Base-by-base conservation (phyloP, 2,329 filamentous ascomycete species). In the Hortaea werneckii region DNA sequence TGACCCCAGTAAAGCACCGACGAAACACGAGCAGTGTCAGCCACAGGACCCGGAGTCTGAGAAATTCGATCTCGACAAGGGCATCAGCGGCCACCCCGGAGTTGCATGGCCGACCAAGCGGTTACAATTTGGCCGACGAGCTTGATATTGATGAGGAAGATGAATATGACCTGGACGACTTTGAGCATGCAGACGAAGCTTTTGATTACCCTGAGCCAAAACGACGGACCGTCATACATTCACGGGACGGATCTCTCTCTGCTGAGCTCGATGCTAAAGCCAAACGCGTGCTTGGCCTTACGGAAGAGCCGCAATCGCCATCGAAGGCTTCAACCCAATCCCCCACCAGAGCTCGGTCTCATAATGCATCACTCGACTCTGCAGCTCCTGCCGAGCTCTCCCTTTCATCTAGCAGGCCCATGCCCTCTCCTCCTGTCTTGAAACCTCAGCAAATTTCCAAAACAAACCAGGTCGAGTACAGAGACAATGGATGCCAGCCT, bases 61-160 rank as follows among this genome's bases (percentile, higher is more conserved):
- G 58, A 7, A 41, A 47, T 27, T 59, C 57, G 9, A 48, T 53
- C 6, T 53, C 54, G 6, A 52, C 55, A 5, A 49, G 54, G 34
- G 48, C 45, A 8, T 54, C 53, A 32, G 42, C 50, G 60, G 63
- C 45, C 9, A 56, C 63, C 55, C 47, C 47, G 9, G 60, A 63
- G n/a, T 68, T 70, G 73, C 83, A 64, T 75, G 82, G 74, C 73
- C 70, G 71, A 41, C 77, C 76, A 47, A 72, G 79, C 55, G 85
- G 83, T 1, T 67, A 87, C 48, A 94, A 84, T 51, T 73, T 98
- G 37, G 92, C 92, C 0, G 89, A 96, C 56, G 92, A 98, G 67
- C 75, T 98, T 45, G 82, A 86, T 50, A 85, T 95, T 50, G 86
- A 89, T 47, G 84, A 85, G 50, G 85, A 90, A 46, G 86, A 89